Evolutionary conservation across 345 rosid species (phyloP).

Genomic region (Nephelium lappaceum): DNA sequence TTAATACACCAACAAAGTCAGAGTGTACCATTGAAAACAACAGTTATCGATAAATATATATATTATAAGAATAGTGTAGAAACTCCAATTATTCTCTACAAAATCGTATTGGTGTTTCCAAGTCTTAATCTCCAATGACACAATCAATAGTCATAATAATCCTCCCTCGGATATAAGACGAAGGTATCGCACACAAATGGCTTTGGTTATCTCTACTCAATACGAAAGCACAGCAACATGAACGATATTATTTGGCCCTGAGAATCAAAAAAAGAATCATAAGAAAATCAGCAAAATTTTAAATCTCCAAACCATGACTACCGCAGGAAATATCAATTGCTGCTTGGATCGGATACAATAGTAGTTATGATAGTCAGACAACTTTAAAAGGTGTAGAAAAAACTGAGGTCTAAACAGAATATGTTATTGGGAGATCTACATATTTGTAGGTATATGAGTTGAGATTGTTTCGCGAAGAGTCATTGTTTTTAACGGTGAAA

Average conservation of each 20-base stretch:
- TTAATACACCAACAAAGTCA: too few relatives aligned
- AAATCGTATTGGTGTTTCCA: background rate
- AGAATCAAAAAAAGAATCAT: background rate
- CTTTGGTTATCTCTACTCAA: background rate
- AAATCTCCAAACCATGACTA: background rate
- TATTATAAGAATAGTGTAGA: background rate
- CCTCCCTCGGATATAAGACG: background rate
- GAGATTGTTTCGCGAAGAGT: background rate
- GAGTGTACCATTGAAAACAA: background rate
- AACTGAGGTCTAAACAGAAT: too few relatives aligned
- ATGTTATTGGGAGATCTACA: too few relatives aligned
- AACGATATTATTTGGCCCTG: constrained; percentile 22
- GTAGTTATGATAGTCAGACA: too few relatives aligned
- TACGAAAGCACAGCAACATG: background rate
- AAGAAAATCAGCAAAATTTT: background rate
- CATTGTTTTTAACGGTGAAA: background rate
- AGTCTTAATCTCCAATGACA: background rate
- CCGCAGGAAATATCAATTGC: too few relatives aligned
- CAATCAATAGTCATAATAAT: background rate
- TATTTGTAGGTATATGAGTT: too few relatives aligned
- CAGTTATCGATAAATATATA: background rate
- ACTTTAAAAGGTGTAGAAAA: too few relatives aligned
- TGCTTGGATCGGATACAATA: too few relatives aligned
- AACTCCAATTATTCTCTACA: background rate
- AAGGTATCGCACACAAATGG: background rate